Evolutionary conservation across 2,329 filamentous ascomycete species (phyloP), one percentile per base, ranked within the genome.

Genomic region (Raffaelea albimanens): DNA sequence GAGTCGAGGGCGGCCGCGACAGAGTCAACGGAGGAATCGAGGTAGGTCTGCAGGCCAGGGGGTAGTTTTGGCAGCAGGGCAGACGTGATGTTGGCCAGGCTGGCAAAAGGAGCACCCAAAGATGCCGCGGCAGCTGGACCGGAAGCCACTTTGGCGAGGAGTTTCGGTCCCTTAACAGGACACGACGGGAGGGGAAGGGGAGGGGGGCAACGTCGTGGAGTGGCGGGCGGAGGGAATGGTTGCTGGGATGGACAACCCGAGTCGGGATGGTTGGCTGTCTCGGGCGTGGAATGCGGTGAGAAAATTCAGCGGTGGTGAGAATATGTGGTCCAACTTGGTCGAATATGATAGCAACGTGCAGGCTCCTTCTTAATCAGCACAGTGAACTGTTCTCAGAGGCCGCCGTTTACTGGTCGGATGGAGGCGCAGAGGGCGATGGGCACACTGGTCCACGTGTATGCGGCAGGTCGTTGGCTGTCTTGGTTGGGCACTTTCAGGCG

Each of bases 61-160:
- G 68, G 66, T 40, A 74, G 62, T 54, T 70, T 59, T 22, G 52
- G 46, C 42, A 59, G 53, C 22, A 65, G 50, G 20, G 54, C 56
- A 44, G 72, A 72, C 58, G 70, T 72, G 63, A 76, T 69, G 67
- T 75, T 79, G 68, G 74, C 74, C 61, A 79, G 64, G 59, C 60
- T 63, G 55, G 67, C 61, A 55, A 68, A 59, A 50, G 63, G 61
- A 67, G 75, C 78, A 79, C 77, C 77, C 64, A 73, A 71, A 61
- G 77, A 78, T 75, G 76, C 78, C 75, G 72, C 69, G 60, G 68
- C 60, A 63, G 66, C 67, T 65, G 73, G 69, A 66, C 67, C 65
- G 63, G 76, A 80, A 79, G 76, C 77, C 77, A 81, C 75, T 65
- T 80, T 81, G 74, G 65, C 69, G 67, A 63, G 57, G 58, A 59